These are phyloP conservation scores for Medicago truncatula DNA, from an alignment of 306 rosid species.

Conservation along the genomic window DNA sequence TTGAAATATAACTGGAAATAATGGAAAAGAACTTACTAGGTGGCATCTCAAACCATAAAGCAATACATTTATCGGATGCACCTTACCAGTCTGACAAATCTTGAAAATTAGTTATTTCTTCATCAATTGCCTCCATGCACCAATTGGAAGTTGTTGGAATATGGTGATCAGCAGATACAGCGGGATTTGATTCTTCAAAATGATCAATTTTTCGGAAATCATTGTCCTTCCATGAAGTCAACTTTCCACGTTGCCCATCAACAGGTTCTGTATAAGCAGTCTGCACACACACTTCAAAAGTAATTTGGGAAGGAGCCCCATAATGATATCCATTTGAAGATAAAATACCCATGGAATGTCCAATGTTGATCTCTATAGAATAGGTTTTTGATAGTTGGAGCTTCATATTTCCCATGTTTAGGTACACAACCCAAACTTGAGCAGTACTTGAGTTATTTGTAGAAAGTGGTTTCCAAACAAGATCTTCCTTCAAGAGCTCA, in stretches of 20 bases:
- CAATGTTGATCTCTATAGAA: slow-evolving; percentile 60
- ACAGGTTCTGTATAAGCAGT: slow-evolving; percentile 46
- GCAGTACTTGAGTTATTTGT: slow-evolving; percentile 53
- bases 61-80: slow-evolving; percentile 13
- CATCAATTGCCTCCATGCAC: slow-evolving; percentile 61
- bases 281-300: slow-evolving; percentile 59
- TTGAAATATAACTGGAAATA: slow-evolving; percentile 13
- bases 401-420: slow-evolving; percentile 55
- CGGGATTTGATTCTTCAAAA: slow-evolving; percentile 53
- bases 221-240: slow-evolving; percentile 64
- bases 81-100: slow-evolving; percentile 80
- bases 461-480: slow-evolving; percentile 79
- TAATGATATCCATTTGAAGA: slow-evolving; percentile 64
- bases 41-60: slow-evolving; percentile 34
- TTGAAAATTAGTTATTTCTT: slow-evolving; percentile 67
- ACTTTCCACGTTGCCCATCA: slow-evolving; percentile 45
- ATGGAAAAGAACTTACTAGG: slow-evolving; percentile 26
- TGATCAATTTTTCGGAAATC: slow-evolving; percentile 50
- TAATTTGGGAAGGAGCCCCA: slow-evolving; percentile 52
- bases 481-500: slow-evolving; percentile 52
- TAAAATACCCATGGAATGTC: slow-evolving; percentile 64
- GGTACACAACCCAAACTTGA: slow-evolving; percentile 72
- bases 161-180: slow-evolving; percentile 43
- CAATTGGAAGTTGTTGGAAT: slow-evolving; percentile 57
- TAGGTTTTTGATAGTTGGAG: slow-evolving; percentile 52